phyloP scores from a whole-genome alignment of 176 grass and related monocot genomes.

The Oryza officinalis region DNA sequence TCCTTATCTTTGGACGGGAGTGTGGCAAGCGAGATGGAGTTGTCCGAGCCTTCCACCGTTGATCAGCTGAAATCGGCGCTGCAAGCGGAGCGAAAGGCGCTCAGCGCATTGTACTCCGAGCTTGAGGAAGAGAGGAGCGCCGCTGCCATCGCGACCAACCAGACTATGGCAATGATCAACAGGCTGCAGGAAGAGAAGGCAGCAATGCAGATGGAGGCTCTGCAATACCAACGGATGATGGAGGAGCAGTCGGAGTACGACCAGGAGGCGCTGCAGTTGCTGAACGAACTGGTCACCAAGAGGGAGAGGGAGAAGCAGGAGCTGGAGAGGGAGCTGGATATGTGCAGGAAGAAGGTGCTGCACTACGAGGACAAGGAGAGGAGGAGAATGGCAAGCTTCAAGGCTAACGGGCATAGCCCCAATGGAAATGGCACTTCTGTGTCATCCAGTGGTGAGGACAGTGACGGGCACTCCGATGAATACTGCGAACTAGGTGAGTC shows the following conservation, averaged over 20 bases:
- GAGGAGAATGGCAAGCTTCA: slow-evolving; percentile 42
- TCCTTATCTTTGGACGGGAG: slow-evolving; percentile 71
- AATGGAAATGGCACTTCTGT: slow-evolving; percentile 51
- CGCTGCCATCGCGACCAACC: slow-evolving; percentile 74
- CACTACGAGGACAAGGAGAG: slow-evolving; percentile 65
- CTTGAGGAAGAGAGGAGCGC: slow-evolving; percentile 96
- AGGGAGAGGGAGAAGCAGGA: slow-evolving; percentile 96
- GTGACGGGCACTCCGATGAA: slow-evolving; percentile 45
- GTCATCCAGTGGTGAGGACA: slow-evolving; percentile 68
- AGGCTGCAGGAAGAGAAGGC: slow-evolving; percentile 99
- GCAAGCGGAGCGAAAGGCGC: slow-evolving; percentile 53
- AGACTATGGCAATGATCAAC: slow-evolving; percentile 99
- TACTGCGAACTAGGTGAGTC: slow-evolving; percentile 54
- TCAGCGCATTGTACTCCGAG: slow-evolving; percentile 79
- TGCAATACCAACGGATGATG: slow-evolving; percentile 98
- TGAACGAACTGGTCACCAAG: slow-evolving; percentile 91
- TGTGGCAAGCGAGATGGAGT: slow-evolving; percentile 62
- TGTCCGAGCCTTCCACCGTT: slow-evolving; percentile 48
- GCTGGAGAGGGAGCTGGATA: slow-evolving; percentile 76
- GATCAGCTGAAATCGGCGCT: slow-evolving; percentile 72
- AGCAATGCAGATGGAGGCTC: slow-evolving; percentile 98
- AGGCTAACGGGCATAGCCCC: slow-evolving; percentile 33
- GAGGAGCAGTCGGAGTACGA: slow-evolving; percentile 99
- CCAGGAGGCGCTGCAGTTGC: slow-evolving; percentile 94
- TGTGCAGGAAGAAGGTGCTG: slow-evolving; percentile 56